Conservation (phyloP, 2,329 filamentous ascomycete species). For the Ceratocystis smalleyi region DNA sequence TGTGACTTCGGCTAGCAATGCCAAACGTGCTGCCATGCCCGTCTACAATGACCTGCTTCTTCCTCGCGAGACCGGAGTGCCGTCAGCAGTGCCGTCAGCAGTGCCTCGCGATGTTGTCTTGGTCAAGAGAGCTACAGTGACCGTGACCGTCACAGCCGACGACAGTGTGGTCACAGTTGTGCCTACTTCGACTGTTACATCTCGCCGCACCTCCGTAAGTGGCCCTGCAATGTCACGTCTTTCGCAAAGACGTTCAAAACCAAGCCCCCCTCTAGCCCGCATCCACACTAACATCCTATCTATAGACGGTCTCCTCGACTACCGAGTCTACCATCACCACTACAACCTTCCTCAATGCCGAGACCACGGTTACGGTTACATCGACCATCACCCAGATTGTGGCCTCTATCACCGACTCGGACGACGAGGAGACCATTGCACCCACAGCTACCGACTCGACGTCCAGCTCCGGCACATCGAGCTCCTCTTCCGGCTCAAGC, state of each 20-base stretch:
- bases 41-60: constrained; percentile 16
- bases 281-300: not conserved
- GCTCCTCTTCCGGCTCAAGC: constrained; percentile 14
- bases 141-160: constrained; percentile 24
- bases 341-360: constrained; percentile 22
- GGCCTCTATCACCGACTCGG: constrained; percentile 23
- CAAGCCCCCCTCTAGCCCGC: not conserved
- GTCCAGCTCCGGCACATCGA: constrained; percentile 21
- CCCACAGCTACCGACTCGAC: constrained; percentile 20
- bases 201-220: constrained; percentile 13
- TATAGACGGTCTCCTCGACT: constrained; percentile 19
- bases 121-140: constrained; percentile 19
- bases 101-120: not conserved
- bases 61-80: constrained; percentile 21
- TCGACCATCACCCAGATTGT: constrained; percentile 23
- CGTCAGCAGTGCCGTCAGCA: not conserved
- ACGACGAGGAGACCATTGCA: constrained; percentile 25
- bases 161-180: constrained; percentile 21
- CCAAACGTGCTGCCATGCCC: constrained; percentile 22
- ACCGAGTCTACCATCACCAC: constrained; percentile 20
- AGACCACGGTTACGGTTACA: constrained; percentile 27
- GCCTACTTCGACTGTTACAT: constrained; percentile 16
- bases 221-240: not conserved
- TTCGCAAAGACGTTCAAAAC: not conserved
- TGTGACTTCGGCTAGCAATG: constrained; percentile 22